Base-by-base conservation (phyloP, 495 filamentous ascomycete species). In the Neurospora sp. region DNA sequence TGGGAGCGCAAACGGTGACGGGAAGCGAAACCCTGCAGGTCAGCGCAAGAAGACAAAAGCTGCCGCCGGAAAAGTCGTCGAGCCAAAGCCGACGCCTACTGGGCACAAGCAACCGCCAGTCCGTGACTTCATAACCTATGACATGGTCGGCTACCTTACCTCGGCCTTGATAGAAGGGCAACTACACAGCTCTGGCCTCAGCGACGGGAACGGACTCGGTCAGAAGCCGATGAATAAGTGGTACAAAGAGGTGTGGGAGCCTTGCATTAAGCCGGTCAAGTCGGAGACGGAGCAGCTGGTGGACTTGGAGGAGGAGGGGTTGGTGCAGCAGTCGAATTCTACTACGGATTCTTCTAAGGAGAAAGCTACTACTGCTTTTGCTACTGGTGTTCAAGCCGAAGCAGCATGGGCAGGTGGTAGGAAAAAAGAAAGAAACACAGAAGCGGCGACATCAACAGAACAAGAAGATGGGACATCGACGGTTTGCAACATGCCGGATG, bases 131-230 rank as follows among this genome's bases (percentile, higher is more conserved):
- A 74, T 80, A 27, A 73, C 75, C 6, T 79, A 78, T 20, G 79
- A 79, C 59, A 61, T 80, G 17, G 70, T 74, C 2, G 35, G 53
- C 35, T 81, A 80, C 61, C 31, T 84, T 5, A 69, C 77, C 3
- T 76, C 78, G 6, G 74, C 77, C 31, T 79, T 83, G 20, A 61
- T 78, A 9, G 82, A 84, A 59, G 71, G 72, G 0, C 81, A 84
- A 61, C 73, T 84, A 39, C 78, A 76, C 40, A 70, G 71, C 31
- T 72, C 75, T 8, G 79, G 76, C 2, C 44, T 83, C 10, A 45
- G 72, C 6, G 80, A 83, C 17, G 74, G 74, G 31, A 79, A 78
- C 10, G 80, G 80, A 1, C 69, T 79, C 0, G 80, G 81, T 1
- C 74, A 73, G 3, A 72, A 41, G 44, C 71, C 76, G 0, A 38